Base-by-base conservation (phyloP, 352 stramenopile species). In the Globisporangium spiculum region DNA sequence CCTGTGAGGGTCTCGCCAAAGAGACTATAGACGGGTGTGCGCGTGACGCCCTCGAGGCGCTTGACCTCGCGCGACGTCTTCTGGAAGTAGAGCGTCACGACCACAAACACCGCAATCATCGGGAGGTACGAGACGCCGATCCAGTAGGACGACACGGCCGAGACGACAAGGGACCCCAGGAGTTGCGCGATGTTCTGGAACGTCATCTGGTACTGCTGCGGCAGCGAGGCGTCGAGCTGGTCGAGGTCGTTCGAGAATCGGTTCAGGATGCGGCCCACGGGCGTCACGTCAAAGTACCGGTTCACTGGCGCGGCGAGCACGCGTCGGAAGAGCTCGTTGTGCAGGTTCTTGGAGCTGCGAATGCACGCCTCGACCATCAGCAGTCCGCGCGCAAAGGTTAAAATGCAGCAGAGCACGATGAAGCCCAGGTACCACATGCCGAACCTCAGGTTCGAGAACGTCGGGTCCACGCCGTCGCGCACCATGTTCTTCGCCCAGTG, bases 1-100 rank as follows among this genome's bases (percentile, higher is more conserved):
- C 96, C 97, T 53, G 78, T 86, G 16, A 99, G 71, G 10, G 83
- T 98, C 76, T 99, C 94, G 8, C 81, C 80, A 34, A 98, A 86
- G 63, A 98, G 77, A 3, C 86, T 86, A 75, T 97, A 98, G 26
- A 99, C 89, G 7, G 97, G 96, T 18, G 88, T 77, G n/a, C 77
- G 75, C 10, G 67, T 78, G n/a, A 98, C 71, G 3, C 88, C 90
- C 71, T 99, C 96, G 38, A 99, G 78, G 8, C 95, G 84, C 78
- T 98, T 98, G 2, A 98, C 76, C 61, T 98, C 94, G 2, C 77
- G 75, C 62, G 86, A 79, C 6, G 75, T 90, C 46, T 78, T 72
- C 58, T 97, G 82, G 70, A 97, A 98, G 70, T 97, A 98, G 22
- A 90, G 88, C 20, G 77, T 71, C n/a, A 63, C 38, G 2, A 77